Percentiles rank a stretch among this genome's conserved stretches.
phyloP scores from a whole-genome alignment of 306 rosid genomes.

The Trifolium fragiferum region DNA sequence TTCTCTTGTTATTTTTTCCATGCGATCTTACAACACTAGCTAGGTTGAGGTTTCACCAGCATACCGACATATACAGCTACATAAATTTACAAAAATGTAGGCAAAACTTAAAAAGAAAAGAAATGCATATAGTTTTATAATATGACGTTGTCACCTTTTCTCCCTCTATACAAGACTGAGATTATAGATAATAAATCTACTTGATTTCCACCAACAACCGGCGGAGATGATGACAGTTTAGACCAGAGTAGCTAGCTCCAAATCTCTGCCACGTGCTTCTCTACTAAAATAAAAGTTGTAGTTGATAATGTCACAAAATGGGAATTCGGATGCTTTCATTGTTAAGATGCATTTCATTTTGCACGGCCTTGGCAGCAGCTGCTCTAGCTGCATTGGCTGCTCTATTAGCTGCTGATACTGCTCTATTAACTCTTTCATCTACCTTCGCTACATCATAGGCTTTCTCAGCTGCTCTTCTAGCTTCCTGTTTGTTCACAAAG shows the following conservation, averaged over 20 bases:
- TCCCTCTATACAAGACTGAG: constrained; percentile 52
- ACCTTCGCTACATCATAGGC: constrained; percentile 87
- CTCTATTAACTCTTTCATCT: constrained; percentile 92
- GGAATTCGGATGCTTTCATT: constrained; percentile 60
- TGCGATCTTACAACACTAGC: constrained; percentile 46
- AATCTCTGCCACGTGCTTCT: constrained; percentile 37
- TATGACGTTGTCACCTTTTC: constrained; percentile 37
- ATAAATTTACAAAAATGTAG: constrained; percentile 60
- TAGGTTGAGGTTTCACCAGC: constrained; percentile 52
- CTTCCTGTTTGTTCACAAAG: constrained; percentile 70
- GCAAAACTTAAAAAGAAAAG: neutral
- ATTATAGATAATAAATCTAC: constrained; percentile 39
- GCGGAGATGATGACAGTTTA: constrained; percentile 28
- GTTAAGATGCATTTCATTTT: constrained; percentile 75
- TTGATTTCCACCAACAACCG: constrained; percentile 27
- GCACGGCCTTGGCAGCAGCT: constrained; percentile 94
- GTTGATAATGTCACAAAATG: constrained; percentile 49
- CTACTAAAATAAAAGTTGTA: constrained; percentile 28
- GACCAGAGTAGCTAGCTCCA: constrained; percentile 29
- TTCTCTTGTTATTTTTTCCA: constrained; percentile 33
- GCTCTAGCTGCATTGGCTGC: constrained; percentile 99
- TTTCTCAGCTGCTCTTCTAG: constrained; percentile 84
- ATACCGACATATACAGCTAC: constrained; percentile 54
- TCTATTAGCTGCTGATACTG: constrained; percentile 87
- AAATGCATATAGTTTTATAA: constrained; percentile 39